phyloP scores from a whole-genome alignment of 495 filamentous ascomycete species.

The Penicillium simplicissimum region DNA sequence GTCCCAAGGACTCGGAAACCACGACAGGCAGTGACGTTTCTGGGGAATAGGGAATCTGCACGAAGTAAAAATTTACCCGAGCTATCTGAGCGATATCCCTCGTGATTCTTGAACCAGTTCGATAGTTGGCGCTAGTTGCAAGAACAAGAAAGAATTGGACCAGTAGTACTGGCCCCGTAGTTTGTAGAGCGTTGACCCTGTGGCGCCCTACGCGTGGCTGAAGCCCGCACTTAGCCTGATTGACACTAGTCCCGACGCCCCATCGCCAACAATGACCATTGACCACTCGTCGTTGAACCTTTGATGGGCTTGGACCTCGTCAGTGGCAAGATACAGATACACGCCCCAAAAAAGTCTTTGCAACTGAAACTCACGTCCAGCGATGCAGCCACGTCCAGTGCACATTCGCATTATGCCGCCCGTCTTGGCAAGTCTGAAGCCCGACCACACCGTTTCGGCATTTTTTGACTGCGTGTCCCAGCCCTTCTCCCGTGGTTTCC shows the following conservation, averaged over 20 bases:
- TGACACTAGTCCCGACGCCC: background rate
- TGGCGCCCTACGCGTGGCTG: background rate
- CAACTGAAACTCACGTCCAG: too few species aligned
- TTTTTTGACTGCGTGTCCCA: background rate
- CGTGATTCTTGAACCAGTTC: background rate
- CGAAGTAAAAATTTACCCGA: background rate
- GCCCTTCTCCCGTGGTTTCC: background rate
- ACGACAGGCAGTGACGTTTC: slow-evolving; percentile 1
- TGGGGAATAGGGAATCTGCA: background rate
- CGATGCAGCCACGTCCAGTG: too few species aligned
- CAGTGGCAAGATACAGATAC: background rate
- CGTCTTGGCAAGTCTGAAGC: slow-evolving; percentile 1
- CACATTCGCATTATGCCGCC: background rate
- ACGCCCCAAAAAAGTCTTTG: background rate
- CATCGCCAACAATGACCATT: background rate
- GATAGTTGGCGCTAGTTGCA: background rate
- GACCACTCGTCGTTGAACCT: background rate
- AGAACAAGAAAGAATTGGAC: background rate
- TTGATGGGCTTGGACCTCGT: background rate
- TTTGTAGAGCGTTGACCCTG: background rate
- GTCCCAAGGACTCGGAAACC: background rate
- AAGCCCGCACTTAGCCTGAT: background rate
- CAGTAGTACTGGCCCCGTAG: too few species aligned
- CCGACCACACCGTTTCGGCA: background rate
- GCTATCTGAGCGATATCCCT: background rate